Percentiles rank a stretch among this genome's conserved stretches.
These are phyloP conservation scores for maize (Zea mays) DNA, from an alignment of 176 grass and related monocot genomes.

Conservation along the genomic window DNA sequence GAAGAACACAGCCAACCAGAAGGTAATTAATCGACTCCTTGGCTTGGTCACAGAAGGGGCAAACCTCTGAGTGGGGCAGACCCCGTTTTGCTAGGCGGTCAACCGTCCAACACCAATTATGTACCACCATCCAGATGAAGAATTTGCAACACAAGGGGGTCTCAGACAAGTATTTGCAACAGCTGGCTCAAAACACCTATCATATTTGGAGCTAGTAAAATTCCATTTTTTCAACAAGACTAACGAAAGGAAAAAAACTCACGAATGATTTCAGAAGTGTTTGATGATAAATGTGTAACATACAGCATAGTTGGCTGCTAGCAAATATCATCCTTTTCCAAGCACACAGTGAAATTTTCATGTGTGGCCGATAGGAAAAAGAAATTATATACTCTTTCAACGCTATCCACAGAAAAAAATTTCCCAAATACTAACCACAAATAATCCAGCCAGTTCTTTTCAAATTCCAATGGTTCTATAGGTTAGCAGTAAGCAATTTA, in stretches of 20 bases:
- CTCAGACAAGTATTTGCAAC: no score
- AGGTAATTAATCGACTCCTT: no score
- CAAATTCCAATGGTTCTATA: neutral
- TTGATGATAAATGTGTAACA: neutral
- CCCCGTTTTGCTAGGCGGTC: no score
- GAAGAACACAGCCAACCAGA: no score
- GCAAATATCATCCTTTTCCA: slow-evolving; percentile 7
- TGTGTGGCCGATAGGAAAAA: neutral
- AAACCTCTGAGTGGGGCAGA: no score
- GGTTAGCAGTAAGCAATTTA: slow-evolving; percentile 15
- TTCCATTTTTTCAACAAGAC: neutral
- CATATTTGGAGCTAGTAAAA: neutral
- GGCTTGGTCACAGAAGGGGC: no score
- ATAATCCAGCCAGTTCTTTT: slow-evolving; percentile 2
- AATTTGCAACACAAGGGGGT: no score
- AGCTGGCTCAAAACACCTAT: neutral
- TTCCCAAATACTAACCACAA: neutral
- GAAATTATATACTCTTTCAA: neutral
- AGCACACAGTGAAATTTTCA: neutral
- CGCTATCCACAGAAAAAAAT: slow-evolving; percentile 9
- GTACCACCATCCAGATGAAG: no score
- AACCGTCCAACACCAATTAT: no score
- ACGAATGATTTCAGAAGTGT: neutral
- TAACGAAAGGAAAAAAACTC: neutral
- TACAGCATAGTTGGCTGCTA: neutral